Evolutionary conservation across 108 stramenopile species (phyloP), one percentile per base, ranked within the genome.

Genomic region (Mediolabrus comicus): DNA sequence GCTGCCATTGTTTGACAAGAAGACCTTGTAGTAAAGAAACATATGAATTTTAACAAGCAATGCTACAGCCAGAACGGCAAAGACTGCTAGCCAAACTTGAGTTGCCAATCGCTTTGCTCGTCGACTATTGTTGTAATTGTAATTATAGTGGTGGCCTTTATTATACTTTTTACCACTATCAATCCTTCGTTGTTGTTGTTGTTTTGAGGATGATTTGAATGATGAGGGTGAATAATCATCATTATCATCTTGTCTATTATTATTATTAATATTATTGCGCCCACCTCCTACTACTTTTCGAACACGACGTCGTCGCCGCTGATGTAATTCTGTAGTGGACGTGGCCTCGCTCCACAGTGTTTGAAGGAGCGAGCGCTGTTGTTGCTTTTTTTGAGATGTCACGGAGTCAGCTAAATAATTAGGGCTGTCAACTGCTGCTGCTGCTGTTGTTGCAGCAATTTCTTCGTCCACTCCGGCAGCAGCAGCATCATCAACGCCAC

Each of bases 301-400:
- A 7, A 38, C 39, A 14, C 59, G 62, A 27, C 61, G 66, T 26
- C 63, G 66, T 29, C 69, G 75, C 67, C 68, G 60, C 3, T 63
- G 33, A 31, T 55, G 75, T 3, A 76, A 17, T 32, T 68, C 57
- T 4, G 75, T 69, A 13, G 75, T 76, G 3, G 75, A 76, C 14
- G 75, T 69, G 62, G 75, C 67, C 67, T 76, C 75, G 49, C 61
- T 57, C 75, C 75, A 76, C 0, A 76, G 56, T 4, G 67, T 38
- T 57, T 59, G 61, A 11, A 76, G 39, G 17, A 76, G 53, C 9
- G 75, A 73, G 46, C 64, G 35, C 17, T 65, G 63, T 4, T 53
- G 59, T 7, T 39, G n/a, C n/a, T n/a, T n/a, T n/a, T n/a, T n/a
- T n/a, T n/a, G n/a, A n/a, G n/a, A n/a, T n/a, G n/a, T n/a, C n/a